A percentile compares a stretch with the other conserved stretches of the same genome.
Evolutionary conservation across 2,329 filamentous ascomycete species (phyloP).

Genomic region (Cordyceps cateniannulata): DNA sequence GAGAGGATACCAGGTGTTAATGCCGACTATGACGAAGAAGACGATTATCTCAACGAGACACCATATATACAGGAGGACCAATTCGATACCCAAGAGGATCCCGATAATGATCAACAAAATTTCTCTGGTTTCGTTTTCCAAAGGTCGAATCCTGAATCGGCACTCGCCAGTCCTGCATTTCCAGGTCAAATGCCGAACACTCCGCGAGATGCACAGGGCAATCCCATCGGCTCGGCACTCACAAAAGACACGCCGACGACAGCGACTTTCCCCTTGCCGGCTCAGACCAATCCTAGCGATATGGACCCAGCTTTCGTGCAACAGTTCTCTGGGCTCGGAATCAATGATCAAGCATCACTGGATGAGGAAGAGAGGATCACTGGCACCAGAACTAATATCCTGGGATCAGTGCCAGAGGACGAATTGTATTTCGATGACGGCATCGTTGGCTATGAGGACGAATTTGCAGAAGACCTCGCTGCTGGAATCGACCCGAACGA

Average conservation of each 20-base stretch:
- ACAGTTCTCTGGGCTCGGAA: constrained; percentile 2
- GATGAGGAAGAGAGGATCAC: background rate
- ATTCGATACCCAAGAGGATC: constrained; percentile 31
- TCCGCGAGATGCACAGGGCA: constrained; percentile 48
- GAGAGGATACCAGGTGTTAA: constrained; percentile 59
- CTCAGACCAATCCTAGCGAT: background rate
- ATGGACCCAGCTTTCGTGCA: background rate
- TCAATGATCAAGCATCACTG: background rate
- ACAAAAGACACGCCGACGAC: constrained; percentile 38
- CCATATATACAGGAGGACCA: constrained; percentile 21
- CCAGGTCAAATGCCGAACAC: constrained; percentile 45
- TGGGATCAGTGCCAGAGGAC: constrained; percentile 27
- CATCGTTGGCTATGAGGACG: constrained; percentile 40
- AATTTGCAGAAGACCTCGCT: constrained; percentile 41
- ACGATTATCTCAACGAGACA: constrained; percentile 26
- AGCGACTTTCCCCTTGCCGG: constrained; percentile 11
- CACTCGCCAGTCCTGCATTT: constrained; percentile 43
- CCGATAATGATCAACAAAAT: constrained; percentile 52
- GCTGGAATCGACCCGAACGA: constrained; percentile 39
- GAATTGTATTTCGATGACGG: constrained; percentile 68
- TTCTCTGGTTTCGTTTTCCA: constrained; percentile 48
- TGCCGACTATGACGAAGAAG: constrained; percentile 39
- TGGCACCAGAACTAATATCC: background rate
- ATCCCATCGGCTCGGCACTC: constrained; percentile 51
- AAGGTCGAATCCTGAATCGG: constrained; percentile 36